Base-by-base conservation (phyloP, 2,329 filamentous ascomycete species). In the Diaporthe sp. region DNA sequence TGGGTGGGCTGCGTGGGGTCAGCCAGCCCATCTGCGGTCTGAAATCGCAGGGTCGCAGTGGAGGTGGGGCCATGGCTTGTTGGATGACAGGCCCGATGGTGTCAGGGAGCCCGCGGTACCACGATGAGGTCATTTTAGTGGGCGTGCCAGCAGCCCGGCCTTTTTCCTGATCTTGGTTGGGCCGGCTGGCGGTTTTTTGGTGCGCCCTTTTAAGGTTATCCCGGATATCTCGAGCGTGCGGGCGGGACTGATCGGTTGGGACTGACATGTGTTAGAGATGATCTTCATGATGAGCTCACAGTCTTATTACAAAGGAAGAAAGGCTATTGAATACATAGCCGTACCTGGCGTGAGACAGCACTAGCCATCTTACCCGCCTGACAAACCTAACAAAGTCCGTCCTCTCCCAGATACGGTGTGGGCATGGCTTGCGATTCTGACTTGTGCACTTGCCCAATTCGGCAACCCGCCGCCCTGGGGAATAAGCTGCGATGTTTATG, bases 91-190 rank as follows among this genome's bases (percentile, higher is more conserved):
- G 63, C 63, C 44, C 47, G 63, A 27, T 66, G 63, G 63, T 66
- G 44, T 22, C 63, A 66, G 63, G 63, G 63, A 51, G 32, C 63
- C 63, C 44, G 37, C 32, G 32, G 44, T 68, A 39, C 47, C 44
- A 53, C 63, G 37, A 68, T 68, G 63, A 68, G 63, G 63, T 68
- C 63, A 66, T 68, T 68, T 68, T 68, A 68, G 63, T 68, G 63
- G 47, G 32, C 47, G 47, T 53, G 19, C 61, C 63, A 66, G 63
- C 63, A 51, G 61, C 42, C 61, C 61, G 37, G 44, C 61, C 30
- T 19, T 51, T 47, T 35, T 66, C 30, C 47, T 51, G 63, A 19
- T 66, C 30, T 66, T 66, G 61, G 61, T 51, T 66, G 63, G 63
- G 44, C 13, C 30, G 58, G 58, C n/a, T 8, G 58, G 58, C 37